These are phyloP conservation scores for Cryphonectria parasitica DNA, from an alignment of 2,329 filamentous ascomycete species.

Conservation along the genomic window DNA sequence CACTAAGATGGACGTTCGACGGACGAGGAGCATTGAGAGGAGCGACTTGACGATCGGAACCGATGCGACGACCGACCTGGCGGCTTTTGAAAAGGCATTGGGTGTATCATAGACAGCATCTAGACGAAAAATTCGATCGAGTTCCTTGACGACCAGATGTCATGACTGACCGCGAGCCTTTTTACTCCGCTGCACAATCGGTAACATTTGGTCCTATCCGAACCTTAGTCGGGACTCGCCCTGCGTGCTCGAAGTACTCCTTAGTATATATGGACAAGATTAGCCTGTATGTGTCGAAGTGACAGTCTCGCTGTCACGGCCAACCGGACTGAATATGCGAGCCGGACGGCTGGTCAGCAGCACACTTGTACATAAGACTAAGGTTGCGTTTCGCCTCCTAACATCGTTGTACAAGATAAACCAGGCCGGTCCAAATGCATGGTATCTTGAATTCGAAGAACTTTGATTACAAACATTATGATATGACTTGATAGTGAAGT, in stretches of 20 bases:
- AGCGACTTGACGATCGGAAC: slow-evolving; percentile 7
- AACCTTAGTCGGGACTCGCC: background rate
- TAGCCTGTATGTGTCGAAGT: background rate
- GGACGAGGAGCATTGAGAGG: background rate
- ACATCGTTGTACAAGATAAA: background rate
- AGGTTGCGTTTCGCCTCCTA: background rate
- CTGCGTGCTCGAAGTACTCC: background rate
- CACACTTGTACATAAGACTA: background rate
- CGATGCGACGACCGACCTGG: slow-evolving; percentile 11
- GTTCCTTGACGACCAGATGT: background rate
- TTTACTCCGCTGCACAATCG: background rate
- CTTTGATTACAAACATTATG: background rate
- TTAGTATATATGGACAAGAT: background rate
- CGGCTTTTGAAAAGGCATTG: background rate
- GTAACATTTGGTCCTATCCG: background rate
- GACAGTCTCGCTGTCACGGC: background rate
- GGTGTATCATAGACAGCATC: slow-evolving; percentile 29
- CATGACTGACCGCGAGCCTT: too few relatives aligned
- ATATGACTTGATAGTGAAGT: background rate
- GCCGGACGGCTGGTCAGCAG: background rate
- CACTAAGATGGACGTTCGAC: slow-evolving; percentile 45
- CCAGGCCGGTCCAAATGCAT: background rate
- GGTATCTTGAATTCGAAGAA: background rate
- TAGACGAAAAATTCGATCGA: slow-evolving; percentile 16
- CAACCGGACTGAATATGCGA: background rate